Evolutionary conservation across 371 early-diverging fungal genomes (phyloP), one percentile per base, ranked within the genome.

Genomic region (Apophysomyces elegans): DNA sequence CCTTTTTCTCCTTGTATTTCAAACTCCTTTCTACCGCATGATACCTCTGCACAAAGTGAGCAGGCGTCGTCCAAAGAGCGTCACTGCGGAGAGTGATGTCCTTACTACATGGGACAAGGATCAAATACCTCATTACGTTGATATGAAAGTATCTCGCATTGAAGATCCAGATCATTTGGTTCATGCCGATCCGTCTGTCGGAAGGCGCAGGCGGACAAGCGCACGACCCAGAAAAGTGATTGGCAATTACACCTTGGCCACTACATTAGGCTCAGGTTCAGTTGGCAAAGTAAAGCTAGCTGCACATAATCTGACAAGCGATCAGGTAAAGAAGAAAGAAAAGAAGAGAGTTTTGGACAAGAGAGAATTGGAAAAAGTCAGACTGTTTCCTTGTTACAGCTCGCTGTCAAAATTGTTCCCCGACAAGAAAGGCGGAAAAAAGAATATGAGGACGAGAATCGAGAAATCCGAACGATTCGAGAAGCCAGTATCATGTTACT

Each of bases 251-350:
- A 85, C 84, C 66, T 83, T 98, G 58, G 82, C 90, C 56, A 95
- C 93, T 69, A 90, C 93, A 2, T 79, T 98, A 37, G 99, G 98
- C 26, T 92, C 92, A 45, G 99, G 99, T 21, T 91, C 92, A 54
- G 96, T 95, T 88, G 95, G 95, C 61, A 93, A 93, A 73, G 99
- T 99, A 65, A 95, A 96, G 73, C 83, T 96, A 26, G 98, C 91
- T 35, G 76, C 91, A 13, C 90, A 95, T 69, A 84, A 84, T 91
- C 87, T 38, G 88, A 89, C 39, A 88, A 91, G 69, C 21, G 60
- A 26, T 46, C 32, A 16, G 26, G 26, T 44, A 46, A 13, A 44
- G 8, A 57, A 21, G 57, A 35, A 32, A 32, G 58, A 11, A 58
- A 58, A 37, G 41, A 13, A n/a, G 35, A 12, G n/a, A 26, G 32